Evolutionary conservation across 2,329 filamentous ascomycete species (phyloP), one percentile per base, ranked within the genome.

Genomic region (Leptodontidium sp.): DNA sequence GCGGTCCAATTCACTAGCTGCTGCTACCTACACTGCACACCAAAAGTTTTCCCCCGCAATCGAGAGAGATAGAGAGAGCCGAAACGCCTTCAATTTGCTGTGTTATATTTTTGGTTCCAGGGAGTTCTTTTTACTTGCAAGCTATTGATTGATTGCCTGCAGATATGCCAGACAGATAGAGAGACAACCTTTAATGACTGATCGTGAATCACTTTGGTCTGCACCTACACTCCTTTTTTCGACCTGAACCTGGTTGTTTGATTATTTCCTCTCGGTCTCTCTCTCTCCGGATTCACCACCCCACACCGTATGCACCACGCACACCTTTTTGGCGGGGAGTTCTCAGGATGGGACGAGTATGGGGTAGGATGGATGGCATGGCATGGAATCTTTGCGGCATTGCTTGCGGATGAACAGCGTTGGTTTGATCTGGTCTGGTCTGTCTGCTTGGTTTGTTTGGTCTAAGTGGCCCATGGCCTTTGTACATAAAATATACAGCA

Each of bases 401-500:
- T 59, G 69, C 63, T 69, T 71, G 68, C 64, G 49, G 45, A 66
- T 57, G 57, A 57, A 12, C 29, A 66, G 66, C 63, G 58, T 65
- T 68, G 47, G 45, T 24, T 52, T 47, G 24, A 32, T 21, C 14
- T 49, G 40, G 11, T 52, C 59, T 52, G 26, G 17, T 63, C 38
- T 29, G n/a, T 12, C n/a, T 35, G 26, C 26, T 50, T 32, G 45
- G 17, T 50, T 52, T 14, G 43, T 15, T 47, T 63, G 55, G 61
- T 50, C 53, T 61, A 65, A 62, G 29, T 38, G 38, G 49, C 38
- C 38, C 38, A 4, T 32, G 29, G 29, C 29, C 58, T 35, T 65
- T 70, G 69, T 71, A 71, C 64, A 71, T 71, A 65, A 8, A 29
- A 61, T 50, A 67, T 40, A 58, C 55, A 58, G 55, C 65, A 53